phyloP scores from a whole-genome alignment of 768 basidiomycete species.

The Ramaria sp. region DNA sequence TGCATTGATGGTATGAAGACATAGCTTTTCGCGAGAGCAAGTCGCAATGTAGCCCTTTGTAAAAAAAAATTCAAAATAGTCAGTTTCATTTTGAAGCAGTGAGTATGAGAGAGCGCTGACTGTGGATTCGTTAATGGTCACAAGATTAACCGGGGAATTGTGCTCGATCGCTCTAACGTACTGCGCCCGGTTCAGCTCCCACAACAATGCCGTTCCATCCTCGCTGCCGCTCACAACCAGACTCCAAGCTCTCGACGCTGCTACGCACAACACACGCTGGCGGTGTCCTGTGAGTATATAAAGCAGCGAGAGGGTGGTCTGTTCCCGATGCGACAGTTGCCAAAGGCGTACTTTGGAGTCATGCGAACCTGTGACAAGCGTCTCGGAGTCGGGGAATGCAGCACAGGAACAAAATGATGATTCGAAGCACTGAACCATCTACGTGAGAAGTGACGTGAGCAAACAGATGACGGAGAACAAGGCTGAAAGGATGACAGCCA shows the following conservation, averaged over 20 bases:
- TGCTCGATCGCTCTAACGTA: conserved; percentile 81
- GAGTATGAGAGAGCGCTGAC: conserved; percentile 31
- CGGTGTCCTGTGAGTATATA: conserved; percentile 43
- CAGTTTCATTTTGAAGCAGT: background rate
- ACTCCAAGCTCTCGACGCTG: conserved; percentile 75
- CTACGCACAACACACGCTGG: conserved; percentile 51
- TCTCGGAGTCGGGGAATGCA: conserved; percentile 60
- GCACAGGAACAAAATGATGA: conserved; percentile 63
- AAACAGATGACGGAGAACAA: background rate
- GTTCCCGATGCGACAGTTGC: conserved; percentile 40
- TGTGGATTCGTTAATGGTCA: conserved; percentile 78
- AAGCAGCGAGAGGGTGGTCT: conserved; percentile 16
- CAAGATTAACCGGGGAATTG: conserved; percentile 45
- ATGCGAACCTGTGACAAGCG: conserved; percentile 69
- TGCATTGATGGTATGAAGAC: conserved; percentile 81
- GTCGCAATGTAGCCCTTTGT: conserved; percentile 78
- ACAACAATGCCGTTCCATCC: conserved; percentile 78
- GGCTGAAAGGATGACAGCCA: conserved; percentile 15
- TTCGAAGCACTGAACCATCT: conserved; percentile 74
- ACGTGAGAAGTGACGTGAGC: conserved; percentile 1
- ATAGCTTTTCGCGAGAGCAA: conserved; percentile 59
- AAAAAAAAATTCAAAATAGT: background rate
- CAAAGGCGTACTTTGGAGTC: conserved; percentile 81
- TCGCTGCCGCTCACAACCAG: conserved; percentile 71
- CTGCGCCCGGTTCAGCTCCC: conserved; percentile 79